Evolutionary conservation across 768 basidiomycete genomes (phyloP), one percentile per base, ranked within the genome.

Genomic region (Auricularia cornea): DNA sequence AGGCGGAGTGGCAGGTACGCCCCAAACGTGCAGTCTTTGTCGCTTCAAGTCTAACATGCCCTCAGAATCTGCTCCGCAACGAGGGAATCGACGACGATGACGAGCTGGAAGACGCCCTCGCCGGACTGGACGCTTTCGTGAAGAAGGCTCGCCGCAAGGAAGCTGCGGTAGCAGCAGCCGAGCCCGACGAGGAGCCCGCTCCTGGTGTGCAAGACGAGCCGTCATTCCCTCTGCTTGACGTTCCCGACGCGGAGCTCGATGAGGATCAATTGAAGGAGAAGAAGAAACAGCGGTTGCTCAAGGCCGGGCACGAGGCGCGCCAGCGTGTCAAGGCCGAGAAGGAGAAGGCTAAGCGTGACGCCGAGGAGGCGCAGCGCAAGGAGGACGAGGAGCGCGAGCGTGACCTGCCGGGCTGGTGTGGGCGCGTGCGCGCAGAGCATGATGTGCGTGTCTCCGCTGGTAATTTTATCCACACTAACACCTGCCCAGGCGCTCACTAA

Each of bases 231-330:
- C 80, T 99, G 2, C 79, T 96, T n/a, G 93, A 97, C 69, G 80
- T 89, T 2, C 94, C 94, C 0, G 97, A 99, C 73, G 87, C 84
- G 5, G 90, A 96, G 89, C 81, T 94, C 8, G 91, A 92, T 68
- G 95, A 98, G 70, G 94, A 96, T 44, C 82, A 86, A 29, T 72
- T 98, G 38, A 98, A 92, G 72, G 97, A 99, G 74, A 99, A 98
- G 78, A 87, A 87, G 70, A 91, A 89, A 70, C 97, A 99, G 72
- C 89, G 86, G 67, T 80, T 98, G 33, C 78, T 95, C 77, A 98
- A 97, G 73, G 93, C 94, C 0, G 92, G 92, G 1, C 94, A 88
- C 72, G 96, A 98, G 63, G 93, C 95, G 0, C 87, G 97, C 26
- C 84, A 86, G 35, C 86, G 92, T 1, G 84, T 85, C 0, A 84